Base-by-base conservation (phyloP, 371 early-diverging fungal genomes). In the Chytridiales sp. region DNA sequence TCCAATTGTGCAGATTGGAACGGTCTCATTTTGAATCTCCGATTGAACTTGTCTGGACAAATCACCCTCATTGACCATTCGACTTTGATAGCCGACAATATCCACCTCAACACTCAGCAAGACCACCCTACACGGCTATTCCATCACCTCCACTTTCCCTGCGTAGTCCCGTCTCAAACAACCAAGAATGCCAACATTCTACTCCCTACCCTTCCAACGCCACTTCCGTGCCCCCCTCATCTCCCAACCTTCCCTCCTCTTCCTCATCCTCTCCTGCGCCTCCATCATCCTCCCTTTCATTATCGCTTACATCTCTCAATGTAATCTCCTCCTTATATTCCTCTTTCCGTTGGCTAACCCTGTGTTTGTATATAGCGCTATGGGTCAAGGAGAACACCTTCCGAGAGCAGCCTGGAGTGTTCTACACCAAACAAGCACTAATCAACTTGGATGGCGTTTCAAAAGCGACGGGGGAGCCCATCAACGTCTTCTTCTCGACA, bases 381-480 rank as follows among this genome's bases (percentile, higher is more conserved):
- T 68, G 68, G 68, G 43, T 65, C 19, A 67, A 68, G 46, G 47
- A 47, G 38, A 60, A 57, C 44, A 49, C 66, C 13, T 68, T 68
- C 47, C 17, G 47, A n/a, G 61, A 62, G 24, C 72, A 68, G 46
- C 72, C 72, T 1, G 46, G 61, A 3, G 63, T 72, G 19, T 39
- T 46, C 21, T 68, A 59, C 42, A 59, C 53, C 40, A 53, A 61
- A 40, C 52, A 65, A 4, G 5, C 61, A 3, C 17, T 68, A n/a
- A 29, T 68, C 11, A 27, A 63, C 13, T 29, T 67, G 53, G 68
- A 68, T 31, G 72, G 68, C 11, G 17, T 36, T 4, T 2, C 43
- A 11, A 32, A 36, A 11, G 27, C 51, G 5, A 42, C 34, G 8
- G 30, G 22, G 24, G 27, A 9, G 11, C 63, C 64, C 0, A 19